A percentile compares a stretch with the other conserved stretches of the same genome.
Conservation (phyloP, 2,329 filamentous ascomycete species). For the Sphaerulina vaccinii region DNA sequence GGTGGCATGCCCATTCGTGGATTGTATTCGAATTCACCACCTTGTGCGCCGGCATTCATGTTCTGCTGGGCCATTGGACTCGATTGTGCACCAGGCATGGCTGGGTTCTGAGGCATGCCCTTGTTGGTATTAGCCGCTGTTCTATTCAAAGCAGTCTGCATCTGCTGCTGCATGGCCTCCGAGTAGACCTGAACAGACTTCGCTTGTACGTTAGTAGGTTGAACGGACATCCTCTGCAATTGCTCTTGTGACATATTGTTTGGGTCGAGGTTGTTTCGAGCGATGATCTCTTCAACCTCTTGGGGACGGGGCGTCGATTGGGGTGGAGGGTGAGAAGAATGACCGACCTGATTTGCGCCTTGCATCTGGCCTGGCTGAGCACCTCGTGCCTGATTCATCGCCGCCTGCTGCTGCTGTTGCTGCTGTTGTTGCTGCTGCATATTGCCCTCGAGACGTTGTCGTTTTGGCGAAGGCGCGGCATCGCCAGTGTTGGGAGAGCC, state of each 20-base stretch:
- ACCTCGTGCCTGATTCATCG: conserved; percentile 39
- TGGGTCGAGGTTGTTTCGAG: conserved; percentile 70
- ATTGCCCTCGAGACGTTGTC: conserved; percentile 73
- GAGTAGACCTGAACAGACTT: conserved; percentile 88
- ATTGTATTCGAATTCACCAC: conserved; percentile 38
- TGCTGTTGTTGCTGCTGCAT: conserved; percentile 62
- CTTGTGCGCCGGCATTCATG: conserved; percentile 67
- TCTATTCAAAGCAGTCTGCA: conserved; percentile 73
- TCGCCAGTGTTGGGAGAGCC: conserved; percentile 70
- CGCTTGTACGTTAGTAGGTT: conserved; percentile 62
- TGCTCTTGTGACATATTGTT: conserved; percentile 71
- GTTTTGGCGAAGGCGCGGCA: conserved; percentile 80
- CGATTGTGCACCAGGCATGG: conserved; percentile 50
- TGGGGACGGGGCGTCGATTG: conserved; percentile 20
- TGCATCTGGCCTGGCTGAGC: conserved; percentile 34
- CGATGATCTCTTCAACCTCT: conserved; percentile 41
- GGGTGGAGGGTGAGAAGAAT: conserved; percentile 25
- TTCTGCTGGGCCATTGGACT: conserved; percentile 35
- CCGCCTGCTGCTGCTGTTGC: conserved; percentile 9
- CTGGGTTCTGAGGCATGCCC: conserved; percentile 60
- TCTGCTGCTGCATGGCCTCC: conserved; percentile 78
- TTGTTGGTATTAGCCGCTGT: conserved; percentile 64
- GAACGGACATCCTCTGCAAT: conserved; percentile 63
- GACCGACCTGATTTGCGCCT: conserved; percentile 37
- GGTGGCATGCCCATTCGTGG: conserved; percentile 34